Conservation (phyloP, 2,329 filamentous ascomycete genomes). For the Myriangium duriaei region DNA sequence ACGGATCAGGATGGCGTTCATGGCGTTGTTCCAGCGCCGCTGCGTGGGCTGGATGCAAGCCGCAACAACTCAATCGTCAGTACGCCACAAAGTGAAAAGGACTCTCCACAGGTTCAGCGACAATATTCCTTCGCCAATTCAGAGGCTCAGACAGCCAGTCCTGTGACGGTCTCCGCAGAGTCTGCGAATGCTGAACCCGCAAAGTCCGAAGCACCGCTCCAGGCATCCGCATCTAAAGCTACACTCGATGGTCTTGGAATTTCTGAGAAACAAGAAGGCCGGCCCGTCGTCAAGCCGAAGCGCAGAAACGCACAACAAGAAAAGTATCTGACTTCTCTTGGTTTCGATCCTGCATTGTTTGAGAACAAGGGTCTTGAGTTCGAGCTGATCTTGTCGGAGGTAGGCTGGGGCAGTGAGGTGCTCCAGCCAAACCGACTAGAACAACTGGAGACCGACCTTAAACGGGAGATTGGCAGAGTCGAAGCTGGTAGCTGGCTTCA, state of each 20-base stretch:
- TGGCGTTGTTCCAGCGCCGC: conserved; percentile 70
- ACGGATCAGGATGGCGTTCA: conserved; percentile 77
- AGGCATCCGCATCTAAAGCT: neutral
- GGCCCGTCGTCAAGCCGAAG: conserved; percentile 25
- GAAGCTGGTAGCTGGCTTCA: conserved; percentile 89
- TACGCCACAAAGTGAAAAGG: conserved; percentile 1
- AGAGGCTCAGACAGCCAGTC: neutral
- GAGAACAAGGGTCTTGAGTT: conserved; percentile 69
- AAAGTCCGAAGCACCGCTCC: neutral
- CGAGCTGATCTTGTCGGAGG: conserved; percentile 68
- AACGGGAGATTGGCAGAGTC: conserved; percentile 76
- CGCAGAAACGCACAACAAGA: conserved; percentile 60
- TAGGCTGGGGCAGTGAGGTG: conserved; percentile 74
- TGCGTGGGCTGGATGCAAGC: conserved; percentile 16
- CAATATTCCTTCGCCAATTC: conserved; percentile 1
- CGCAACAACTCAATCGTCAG: conserved; percentile 9
- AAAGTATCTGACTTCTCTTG: conserved; percentile 65
- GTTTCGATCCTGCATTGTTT: conserved; percentile 64
- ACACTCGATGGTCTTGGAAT: conserved; percentile 7
- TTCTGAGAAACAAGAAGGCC: conserved; percentile 1
- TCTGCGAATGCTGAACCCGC: neutral
- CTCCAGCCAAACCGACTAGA: conserved; percentile 66
- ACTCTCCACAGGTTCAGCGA: conserved; percentile 6
- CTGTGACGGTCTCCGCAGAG: too few relatives aligned
- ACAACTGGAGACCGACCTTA: conserved; percentile 68